Evolutionary conservation across 2,329 filamentous ascomycete species (phyloP), one percentile per base, ranked within the genome.

Genomic region (Ophiocordyceps camponoti-floridani): DNA sequence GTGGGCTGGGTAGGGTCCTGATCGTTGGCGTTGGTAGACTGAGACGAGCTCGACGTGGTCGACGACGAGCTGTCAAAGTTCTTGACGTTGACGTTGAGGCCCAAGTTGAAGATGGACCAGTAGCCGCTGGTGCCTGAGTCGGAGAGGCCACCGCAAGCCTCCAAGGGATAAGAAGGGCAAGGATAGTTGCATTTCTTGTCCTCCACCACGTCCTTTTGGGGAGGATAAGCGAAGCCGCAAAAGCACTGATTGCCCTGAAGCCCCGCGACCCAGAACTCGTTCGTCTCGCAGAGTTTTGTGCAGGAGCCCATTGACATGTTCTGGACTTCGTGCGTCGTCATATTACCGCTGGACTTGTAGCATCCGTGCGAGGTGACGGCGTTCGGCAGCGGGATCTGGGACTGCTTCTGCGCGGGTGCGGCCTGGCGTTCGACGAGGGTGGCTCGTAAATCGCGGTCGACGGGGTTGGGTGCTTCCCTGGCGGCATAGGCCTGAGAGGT

Each of bases 171-270:
- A 9, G 77, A 82, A 23, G 73, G 66, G 58, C 87, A 94, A 0
- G 66, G 56, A 27, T 69, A 70, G 55, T 74, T 67, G 63, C 87
- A 94, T 14, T 76, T 62, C 8, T 57, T 58, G 54, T 80, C 71
- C 41, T 70, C 63, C 7, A 75, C 70, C 47, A 78, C 57, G 38
- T 65, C 64, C 14, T 64, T 64, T 37, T 65, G 54, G 14, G 77
- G 67, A 0, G 87, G 87, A 42, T 88, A 70, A 47, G 68, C 61
- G 49, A 76, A 64, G 47, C 86, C 87, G 55, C 87, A 94, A 54
- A 69, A 84, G 63, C 87, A 94, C 16, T 68, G 66, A 14, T 73
- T 73, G 16, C 70, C 68, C 8, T 70, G 73, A 41, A 84, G 63
- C 30, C 70, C 84, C 53, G 79, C 75, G 8, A 86, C 81, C 1